Percentiles rank a stretch among this genome's conserved stretches.
Evolutionary conservation across 2,329 filamentous ascomycete species (phyloP).

Genomic region (Hypomyces perniciosus): DNA sequence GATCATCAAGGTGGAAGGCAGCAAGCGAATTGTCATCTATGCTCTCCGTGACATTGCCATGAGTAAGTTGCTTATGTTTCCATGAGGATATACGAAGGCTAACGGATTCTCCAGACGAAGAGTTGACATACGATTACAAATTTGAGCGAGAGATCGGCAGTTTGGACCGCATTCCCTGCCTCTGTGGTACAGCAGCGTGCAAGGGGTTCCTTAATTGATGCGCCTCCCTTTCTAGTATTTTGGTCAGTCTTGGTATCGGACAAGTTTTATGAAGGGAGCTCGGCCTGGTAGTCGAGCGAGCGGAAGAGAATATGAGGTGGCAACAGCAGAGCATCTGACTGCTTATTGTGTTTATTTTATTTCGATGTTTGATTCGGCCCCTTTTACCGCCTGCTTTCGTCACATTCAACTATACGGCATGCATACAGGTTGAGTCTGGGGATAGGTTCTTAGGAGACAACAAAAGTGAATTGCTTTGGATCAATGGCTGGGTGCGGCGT

Average conservation of each 20-base stretch:
- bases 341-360: constrained; percentile 1
- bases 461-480: constrained; percentile 16
- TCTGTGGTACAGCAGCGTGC: constrained; percentile 92
- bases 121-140: constrained; percentile 99
- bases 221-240: neutral
- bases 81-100: constrained; percentile 16
- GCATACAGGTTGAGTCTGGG: constrained; percentile 1
- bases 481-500: constrained; percentile 14
- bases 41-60: constrained; percentile 89
- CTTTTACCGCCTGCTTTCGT: neutral
- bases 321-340: neutral
- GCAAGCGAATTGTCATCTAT: constrained; percentile 98
- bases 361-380: neutral
- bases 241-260: neutral
- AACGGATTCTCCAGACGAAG: constrained; percentile 64
- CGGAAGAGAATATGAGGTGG: neutral
- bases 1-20: constrained; percentile 98
- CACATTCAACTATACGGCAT: constrained; percentile 7
- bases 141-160: constrained; percentile 97
- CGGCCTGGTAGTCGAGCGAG: neutral
- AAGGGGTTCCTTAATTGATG: constrained; percentile 96
- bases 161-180: constrained; percentile 90
- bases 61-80: constrained; percentile 57
- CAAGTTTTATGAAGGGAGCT: neutral
- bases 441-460: neutral